These are phyloP conservation scores for Skeletonema marinoi DNA, from an alignment of 108 stramenopile species.

Conservation along the genomic window DNA sequence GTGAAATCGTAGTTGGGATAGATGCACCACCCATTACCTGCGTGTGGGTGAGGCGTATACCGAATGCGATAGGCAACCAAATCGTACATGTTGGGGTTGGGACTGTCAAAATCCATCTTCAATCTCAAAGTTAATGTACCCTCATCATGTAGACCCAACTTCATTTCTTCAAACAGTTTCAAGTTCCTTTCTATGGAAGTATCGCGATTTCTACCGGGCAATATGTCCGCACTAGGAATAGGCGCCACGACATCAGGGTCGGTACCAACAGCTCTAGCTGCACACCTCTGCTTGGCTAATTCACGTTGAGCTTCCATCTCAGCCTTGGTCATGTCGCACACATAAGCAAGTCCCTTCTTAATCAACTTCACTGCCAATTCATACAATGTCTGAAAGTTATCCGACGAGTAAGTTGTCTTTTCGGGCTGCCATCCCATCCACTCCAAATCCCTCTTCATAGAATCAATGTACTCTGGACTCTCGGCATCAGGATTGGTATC, in stretches of 20 bases:
- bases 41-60: conserved; percentile 94
- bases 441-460: conserved; percentile 66
- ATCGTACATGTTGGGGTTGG: conserved; percentile 98
- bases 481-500: conserved; percentile 99
- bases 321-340: conserved; percentile 96
- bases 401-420: conserved; percentile 91
- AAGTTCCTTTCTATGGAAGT: conserved; percentile 90
- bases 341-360: conserved; percentile 92
- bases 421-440: conserved; percentile 98
- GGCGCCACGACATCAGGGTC: conserved; percentile 81
- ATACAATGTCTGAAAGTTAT: conserved; percentile 92
- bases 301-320: conserved; percentile 95
- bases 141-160: conserved; percentile 88
- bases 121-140: conserved; percentile 93
- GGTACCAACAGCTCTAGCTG: conserved; percentile 55
- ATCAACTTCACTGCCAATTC: conserved; percentile 92
- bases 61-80: conserved; percentile 96
- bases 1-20: conserved; percentile 99
- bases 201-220: conserved; percentile 91
- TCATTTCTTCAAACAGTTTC: conserved; percentile 93
- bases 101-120: conserved; percentile 96
- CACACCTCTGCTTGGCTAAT: conserved; percentile 81
- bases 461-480: conserved; percentile 95
- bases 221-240: conserved; percentile 64
- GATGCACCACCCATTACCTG: conserved; percentile 97